Evolutionary conservation across 2,329 filamentous ascomycete species (phyloP).

Genomic region (Nectriaceae sp.): DNA sequence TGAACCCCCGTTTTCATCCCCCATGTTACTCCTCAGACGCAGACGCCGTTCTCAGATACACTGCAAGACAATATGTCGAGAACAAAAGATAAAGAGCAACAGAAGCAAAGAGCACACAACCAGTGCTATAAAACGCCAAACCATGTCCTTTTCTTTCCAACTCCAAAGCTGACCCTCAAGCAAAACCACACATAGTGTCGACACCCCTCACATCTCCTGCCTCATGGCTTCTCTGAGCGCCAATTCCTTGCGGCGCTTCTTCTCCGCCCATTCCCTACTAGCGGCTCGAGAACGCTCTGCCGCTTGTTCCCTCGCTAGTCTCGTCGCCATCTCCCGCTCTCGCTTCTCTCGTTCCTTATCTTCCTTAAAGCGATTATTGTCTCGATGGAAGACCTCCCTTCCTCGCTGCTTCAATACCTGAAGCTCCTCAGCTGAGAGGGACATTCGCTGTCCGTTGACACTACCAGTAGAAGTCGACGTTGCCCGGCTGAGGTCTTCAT

Average conservation of each 20-base stretch:
- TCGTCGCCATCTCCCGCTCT: conserved; percentile 56
- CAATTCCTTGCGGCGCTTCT: conserved; percentile 47
- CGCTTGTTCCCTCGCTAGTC: conserved; percentile 58
- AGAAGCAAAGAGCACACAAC: conserved; percentile 17
- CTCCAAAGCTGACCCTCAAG: conserved; percentile 17
- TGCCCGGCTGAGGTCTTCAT: conserved; percentile 37
- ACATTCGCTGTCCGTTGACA: conserved; percentile 47
- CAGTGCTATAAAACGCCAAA: conserved; percentile 16
- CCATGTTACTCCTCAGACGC: too few species aligned
- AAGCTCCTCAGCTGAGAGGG: conserved; percentile 51
- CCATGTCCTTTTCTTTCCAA: conserved; percentile 12
- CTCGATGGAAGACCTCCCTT: conserved; percentile 54
- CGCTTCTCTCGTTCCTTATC: conserved; percentile 55
- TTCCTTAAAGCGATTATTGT: conserved; percentile 45
- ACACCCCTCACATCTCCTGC: background rate
- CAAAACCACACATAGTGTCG: background rate
- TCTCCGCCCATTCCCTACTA: conserved; percentile 65
- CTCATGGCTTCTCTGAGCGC: conserved; percentile 18
- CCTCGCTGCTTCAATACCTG: conserved; percentile 54
- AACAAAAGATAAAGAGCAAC: conserved; percentile 6
- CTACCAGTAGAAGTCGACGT: conserved; percentile 50
- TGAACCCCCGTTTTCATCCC: background rate
- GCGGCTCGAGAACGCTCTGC: conserved; percentile 61
- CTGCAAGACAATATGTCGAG: conserved; percentile 5
- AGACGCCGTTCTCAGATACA: too few species aligned